phyloP scores from a whole-genome alignment of 1,284 basidiomycete genomes.

The Psilocybe mexicana region DNA sequence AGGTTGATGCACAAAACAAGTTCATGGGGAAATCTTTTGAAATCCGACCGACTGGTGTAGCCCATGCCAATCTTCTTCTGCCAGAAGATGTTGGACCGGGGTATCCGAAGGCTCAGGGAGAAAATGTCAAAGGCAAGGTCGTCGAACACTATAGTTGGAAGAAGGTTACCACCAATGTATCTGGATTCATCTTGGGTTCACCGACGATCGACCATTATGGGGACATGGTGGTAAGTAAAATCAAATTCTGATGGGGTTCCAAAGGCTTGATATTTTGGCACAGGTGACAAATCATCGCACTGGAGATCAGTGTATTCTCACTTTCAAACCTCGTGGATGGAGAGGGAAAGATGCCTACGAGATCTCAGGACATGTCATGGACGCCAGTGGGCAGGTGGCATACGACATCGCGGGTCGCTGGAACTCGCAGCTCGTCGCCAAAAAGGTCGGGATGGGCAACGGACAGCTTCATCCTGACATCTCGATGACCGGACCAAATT shows the following conservation, averaged over 20 bases:
- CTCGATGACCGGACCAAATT: constrained; percentile 45
- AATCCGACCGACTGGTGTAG: constrained; percentile 92
- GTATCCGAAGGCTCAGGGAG: constrained; percentile 55
- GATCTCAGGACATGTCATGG: constrained; percentile 84
- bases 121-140: constrained; percentile 50
- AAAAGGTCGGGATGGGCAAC: constrained; percentile 62
- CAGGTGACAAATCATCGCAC: constrained; percentile 92
- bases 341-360: constrained; percentile 90
- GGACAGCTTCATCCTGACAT: constrained; percentile 79
- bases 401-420: constrained; percentile 97
- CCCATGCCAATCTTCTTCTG: constrained; percentile 85
- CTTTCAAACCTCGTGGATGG: constrained; percentile 97
- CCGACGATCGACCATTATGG: constrained; percentile 98
- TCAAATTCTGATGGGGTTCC: neutral
- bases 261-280: neutral
- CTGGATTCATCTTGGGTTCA: constrained; percentile 91
- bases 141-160: constrained; percentile 92
- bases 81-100: constrained; percentile 62
- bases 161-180: constrained; percentile 93
- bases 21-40: constrained; percentile 98
- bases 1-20: constrained; percentile 92
- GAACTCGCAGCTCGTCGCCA: constrained; percentile 93
- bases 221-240: constrained; percentile 79
- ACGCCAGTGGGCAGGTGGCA: constrained; percentile 62
- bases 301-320: constrained; percentile 85